Conservation (phyloP, 129 eudicot species). For the Oenanthe sinensis region DNA sequence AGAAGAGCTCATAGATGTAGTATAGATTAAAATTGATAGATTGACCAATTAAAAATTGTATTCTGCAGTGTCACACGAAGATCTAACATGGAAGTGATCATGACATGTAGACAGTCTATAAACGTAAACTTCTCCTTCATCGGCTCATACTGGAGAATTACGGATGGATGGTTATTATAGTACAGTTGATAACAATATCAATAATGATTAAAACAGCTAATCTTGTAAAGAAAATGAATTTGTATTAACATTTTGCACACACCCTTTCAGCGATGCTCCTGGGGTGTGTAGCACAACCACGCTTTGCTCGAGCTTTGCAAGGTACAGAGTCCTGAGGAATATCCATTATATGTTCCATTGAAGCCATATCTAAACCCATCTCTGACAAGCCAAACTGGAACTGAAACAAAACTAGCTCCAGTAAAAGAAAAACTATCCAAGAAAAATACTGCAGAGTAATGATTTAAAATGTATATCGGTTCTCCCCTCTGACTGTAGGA, state of each 20-base stretch:
- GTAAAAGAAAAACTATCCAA: background rate
- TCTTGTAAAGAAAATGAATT: background rate
- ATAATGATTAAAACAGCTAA: background rate
- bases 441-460: background rate
- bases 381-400: slow-evolving; percentile 58
- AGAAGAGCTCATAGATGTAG: background rate
- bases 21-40: background rate
- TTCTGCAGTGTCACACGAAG: background rate
- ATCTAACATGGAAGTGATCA: background rate
- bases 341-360: slow-evolving; percentile 50
- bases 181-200: background rate
- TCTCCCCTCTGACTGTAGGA: background rate
- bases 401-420: slow-evolving; percentile 21
- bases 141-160: background rate
- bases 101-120: background rate
- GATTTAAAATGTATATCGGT: background rate
- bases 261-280: slow-evolving; percentile 95
- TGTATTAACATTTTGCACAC: background rate
- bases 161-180: background rate
- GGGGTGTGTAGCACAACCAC: slow-evolving; percentile 94
- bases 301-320: slow-evolving; percentile 93
- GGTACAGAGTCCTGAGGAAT: slow-evolving; percentile 86
- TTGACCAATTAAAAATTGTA: background rate
- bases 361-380: slow-evolving; percentile 50
- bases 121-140: background rate